These are phyloP conservation scores for Ceratocystis harringtonii DNA, from an alignment of 2,329 filamentous ascomycete species.

Conservation along the genomic window DNA sequence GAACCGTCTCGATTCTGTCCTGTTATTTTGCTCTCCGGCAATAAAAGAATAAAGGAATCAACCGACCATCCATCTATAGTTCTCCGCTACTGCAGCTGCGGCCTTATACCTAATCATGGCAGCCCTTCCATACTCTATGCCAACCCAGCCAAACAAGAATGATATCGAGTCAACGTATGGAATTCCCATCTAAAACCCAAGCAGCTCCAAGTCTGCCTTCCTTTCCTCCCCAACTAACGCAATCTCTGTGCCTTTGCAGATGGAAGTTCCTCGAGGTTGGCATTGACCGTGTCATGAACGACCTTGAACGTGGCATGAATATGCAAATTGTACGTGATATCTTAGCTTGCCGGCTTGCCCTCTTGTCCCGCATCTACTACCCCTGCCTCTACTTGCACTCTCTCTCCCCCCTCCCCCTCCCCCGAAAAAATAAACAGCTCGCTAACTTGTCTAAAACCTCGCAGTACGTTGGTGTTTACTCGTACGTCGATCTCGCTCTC, in stretches of 20 bases:
- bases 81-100: background rate
- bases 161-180: slow-evolving; percentile 40
- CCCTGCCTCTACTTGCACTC: background rate
- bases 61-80: background rate
- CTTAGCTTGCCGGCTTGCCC: background rate
- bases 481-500: slow-evolving; percentile 33
- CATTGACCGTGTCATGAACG: slow-evolving; percentile 84
- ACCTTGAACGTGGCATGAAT: slow-evolving; percentile 82
- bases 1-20: no score
- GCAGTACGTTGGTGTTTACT: slow-evolving; percentile 92
- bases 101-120: slow-evolving; percentile 22
- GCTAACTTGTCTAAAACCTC: slow-evolving; percentile 10
- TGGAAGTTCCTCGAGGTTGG: slow-evolving; percentile 83
- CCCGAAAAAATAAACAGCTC: background rate
- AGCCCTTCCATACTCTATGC: slow-evolving; percentile 31
- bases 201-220: background rate
- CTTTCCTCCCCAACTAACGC: background rate
- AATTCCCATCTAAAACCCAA: background rate
- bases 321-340: slow-evolving; percentile 54
- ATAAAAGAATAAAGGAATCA: no score
- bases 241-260: slow-evolving; percentile 31
- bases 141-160: slow-evolving; percentile 44
- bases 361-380: background rate
- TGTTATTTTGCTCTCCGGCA: background rate
- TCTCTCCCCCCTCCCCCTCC: background rate